Base-by-base conservation (phyloP, 768 basidiomycete genomes). In the Termitomyces sp. region DNA sequence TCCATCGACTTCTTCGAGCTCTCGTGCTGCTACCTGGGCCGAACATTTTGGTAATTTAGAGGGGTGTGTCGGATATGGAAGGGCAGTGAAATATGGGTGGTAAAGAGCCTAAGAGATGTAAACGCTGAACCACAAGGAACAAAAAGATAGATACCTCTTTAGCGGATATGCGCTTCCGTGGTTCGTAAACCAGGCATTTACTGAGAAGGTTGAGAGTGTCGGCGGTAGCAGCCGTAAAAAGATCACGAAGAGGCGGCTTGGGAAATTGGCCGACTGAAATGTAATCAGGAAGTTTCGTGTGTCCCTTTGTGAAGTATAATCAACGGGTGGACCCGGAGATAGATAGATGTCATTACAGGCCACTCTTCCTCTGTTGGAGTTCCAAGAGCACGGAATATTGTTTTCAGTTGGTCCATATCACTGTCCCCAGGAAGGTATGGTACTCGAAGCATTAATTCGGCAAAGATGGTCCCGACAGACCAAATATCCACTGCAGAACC, bases 381-480 rank as follows among this genome's bases (percentile, higher is more conserved):
- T 0, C 97, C 97, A 28, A 99, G 80, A 0, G 96, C 97, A 49
- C 90, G 87, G 70, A 97, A 98, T 54, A 87, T 95, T 38, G 89
- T 93, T 71, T 95, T 95, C 35, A 99, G 75, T 69, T 99, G 97
- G 72, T 97, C 96, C 84, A 99, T 89, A 71, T 98, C 97, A 54
- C 86, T 90, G 64, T 97, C 95, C 18, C 95, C 97, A 1, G 97
- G 88, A 30, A 98, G 82, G 68, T 97, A 99, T 2, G 97, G 97
- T 28, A 91, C 94, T 16, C 97, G 86, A 36, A 98, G 78, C 90
- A 98, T 96, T 53, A 98, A 82, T 70, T 99, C 97, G 3, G 96
- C 93, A 68, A 98, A 96, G 63, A 99, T 99, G 64, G 95, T 97
- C 0, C 96, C 96, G 4, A 97, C 89, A 10, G 95, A 97, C 96